Base-by-base conservation (phyloP, 2,329 filamentous ascomycete species). In the Didymella segeticola region DNA sequence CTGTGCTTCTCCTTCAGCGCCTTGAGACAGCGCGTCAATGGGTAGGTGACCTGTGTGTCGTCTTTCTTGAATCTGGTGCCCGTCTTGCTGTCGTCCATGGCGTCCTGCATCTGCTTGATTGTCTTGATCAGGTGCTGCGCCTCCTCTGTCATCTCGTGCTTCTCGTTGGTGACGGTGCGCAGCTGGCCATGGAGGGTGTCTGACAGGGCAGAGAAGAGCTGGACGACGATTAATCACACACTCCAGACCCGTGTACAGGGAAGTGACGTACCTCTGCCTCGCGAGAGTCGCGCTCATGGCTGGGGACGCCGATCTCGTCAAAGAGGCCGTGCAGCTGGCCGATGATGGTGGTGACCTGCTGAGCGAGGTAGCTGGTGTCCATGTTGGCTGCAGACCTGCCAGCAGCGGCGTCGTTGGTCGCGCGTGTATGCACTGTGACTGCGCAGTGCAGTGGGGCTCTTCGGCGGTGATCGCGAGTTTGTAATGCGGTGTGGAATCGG, bases 231-330 rank as follows among this genome's bases (percentile, higher is more conserved):
- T 56, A 67, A 60, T 50, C 52, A 37, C 43, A 17, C 23, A 11
- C 25, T 12, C 12, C 6, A 33, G 14, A 17, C n/a, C n/a, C 23
- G 14, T 25, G 27, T 25, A 36, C 29, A 15, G 11, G 2, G 29
- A 27, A 4, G 20, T 33, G 19, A 47, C 55, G 55, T 80, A 96
- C 93, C 86, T 97, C 91, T 72, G 90, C 85, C 74, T 98, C 93
- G 68, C 95, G 85, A 43, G 86, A 83, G 72, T 98, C 92, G 70
- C 95, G 89, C 76, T 98, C 95, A 86, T 96, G 92, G 69, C 81
- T 86, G 23, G 93, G 86, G n/a, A 99, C 90, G 54, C 95, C 95
- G 70, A 99, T 99, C 73, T 99, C 93, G 75, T 99, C 95, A 71
- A 97, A 99, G 53, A 98, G 85, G 62, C 89, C 90, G 77, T 98